phyloP scores from a whole-genome alignment of 1,284 basidiomycete genomes.

The Microbotryum lychnidis-dioicae region DNA sequence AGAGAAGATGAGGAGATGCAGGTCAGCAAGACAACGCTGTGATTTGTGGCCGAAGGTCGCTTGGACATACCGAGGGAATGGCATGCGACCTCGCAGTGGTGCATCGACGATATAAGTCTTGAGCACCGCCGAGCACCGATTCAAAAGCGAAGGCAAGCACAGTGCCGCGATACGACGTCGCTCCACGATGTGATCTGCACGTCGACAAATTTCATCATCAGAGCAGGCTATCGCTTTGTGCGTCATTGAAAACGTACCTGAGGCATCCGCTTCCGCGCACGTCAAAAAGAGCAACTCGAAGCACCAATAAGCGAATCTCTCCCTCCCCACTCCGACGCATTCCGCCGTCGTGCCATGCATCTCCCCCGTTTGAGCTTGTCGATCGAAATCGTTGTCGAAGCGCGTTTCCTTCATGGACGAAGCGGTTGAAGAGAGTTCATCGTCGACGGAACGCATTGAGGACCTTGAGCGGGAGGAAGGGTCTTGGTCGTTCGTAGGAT shows the following conservation, averaged over 20 bases:
- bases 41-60: background rate
- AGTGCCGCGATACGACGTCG: conserved; percentile 61
- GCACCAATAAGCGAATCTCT: conserved; percentile 88
- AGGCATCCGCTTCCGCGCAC: conserved; percentile 50
- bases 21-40: background rate
- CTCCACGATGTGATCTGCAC: conserved; percentile 43
- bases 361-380: conserved; percentile 27
- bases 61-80: conserved; percentile 62
- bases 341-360: conserved; percentile 56
- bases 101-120: conserved; percentile 72
- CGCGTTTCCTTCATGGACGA: conserved; percentile 17
- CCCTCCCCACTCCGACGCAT: conserved; percentile 55
- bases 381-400: conserved; percentile 30
- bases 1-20: background rate
- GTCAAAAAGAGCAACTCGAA: conserved; percentile 78
- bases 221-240: background rate
- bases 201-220: background rate
- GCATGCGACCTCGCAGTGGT: conserved; percentile 66
- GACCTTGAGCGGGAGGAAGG: background rate
- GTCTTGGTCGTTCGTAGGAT: conserved; percentile 7
- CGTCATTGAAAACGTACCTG: conserved; percentile 18
- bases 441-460: background rate
- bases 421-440: background rate
- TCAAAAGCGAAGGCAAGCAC: conserved; percentile 60
- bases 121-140: conserved; percentile 61